A percentile compares a stretch with the other conserved stretches of the same genome.
phyloP scores from a whole-genome alignment of 2,329 filamentous ascomycete genomes.

The Hypomyces rosellus region DNA sequence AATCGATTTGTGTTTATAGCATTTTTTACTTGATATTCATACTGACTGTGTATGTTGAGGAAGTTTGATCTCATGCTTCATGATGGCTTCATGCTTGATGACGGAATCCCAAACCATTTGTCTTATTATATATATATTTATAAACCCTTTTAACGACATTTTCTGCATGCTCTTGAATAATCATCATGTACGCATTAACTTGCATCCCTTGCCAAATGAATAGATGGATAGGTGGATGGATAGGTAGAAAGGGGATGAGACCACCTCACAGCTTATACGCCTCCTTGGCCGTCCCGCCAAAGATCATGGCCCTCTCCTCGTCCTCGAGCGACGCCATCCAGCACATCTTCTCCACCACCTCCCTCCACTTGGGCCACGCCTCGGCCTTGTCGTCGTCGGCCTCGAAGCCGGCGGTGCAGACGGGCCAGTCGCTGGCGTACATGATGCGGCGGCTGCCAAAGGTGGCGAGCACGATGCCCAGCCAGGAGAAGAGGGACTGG shows the following conservation, averaged over 20 bases:
- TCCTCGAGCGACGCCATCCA: conserved; percentile 54
- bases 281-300: conserved; percentile 63
- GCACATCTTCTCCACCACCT: conserved; percentile 62
- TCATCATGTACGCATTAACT: too few species aligned
- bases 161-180: not conserved
- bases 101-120: too few species aligned
- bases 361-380: conserved; percentile 72
- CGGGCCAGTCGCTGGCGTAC: conserved; percentile 92
- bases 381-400: conserved; percentile 28
- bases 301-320: conserved; percentile 60
- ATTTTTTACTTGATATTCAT: too few species aligned
- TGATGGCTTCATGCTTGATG: too few species aligned
- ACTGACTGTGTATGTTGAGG: too few species aligned
- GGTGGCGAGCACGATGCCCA: conserved; percentile 61
- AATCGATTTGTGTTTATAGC: too few species aligned
- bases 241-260: too few species aligned
- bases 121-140: too few species aligned
- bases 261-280: conserved; percentile 55
- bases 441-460: conserved; percentile 72
- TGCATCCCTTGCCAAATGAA: not conserved
- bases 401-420: conserved; percentile 59
- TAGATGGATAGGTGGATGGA: too few species aligned
- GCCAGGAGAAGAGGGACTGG: conserved; percentile 60
- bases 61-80: too few species aligned
- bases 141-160: not conserved